Evolutionary conservation across 176 grass and related monocot species (phyloP).

Genomic region (Musa schizocarpa): DNA sequence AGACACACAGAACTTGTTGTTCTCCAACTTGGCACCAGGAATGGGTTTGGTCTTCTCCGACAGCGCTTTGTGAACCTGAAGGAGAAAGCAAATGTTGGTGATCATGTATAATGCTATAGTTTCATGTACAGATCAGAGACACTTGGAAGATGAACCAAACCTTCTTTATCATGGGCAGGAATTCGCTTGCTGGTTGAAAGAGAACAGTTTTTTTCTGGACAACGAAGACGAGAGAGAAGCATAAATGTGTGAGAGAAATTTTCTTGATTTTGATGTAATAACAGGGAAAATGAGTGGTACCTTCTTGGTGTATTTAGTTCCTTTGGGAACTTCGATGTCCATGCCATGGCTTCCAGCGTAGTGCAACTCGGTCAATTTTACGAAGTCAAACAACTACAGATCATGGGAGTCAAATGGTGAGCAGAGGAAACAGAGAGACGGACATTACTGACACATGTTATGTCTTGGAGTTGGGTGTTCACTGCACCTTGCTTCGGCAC

Average conservation of each 20-base stretch:
- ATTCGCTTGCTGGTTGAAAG: conserved; percentile 77
- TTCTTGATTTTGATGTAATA: no score
- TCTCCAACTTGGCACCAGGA: conserved; percentile 80
- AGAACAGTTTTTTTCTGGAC: conserved; percentile 36
- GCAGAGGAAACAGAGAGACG: no score
- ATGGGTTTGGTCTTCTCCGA: conserved; percentile 52
- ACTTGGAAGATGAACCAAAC: conserved; percentile 14
- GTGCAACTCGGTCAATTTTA: conserved; percentile 56
- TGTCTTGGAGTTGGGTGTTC: background rate
- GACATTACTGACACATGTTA: background rate
- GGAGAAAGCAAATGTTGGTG: background rate
- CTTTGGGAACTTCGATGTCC: conserved; percentile 54
- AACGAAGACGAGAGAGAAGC: background rate
- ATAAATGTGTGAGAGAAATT: no score
- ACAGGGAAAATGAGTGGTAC: conserved; percentile 24
- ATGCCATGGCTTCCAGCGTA: conserved; percentile 49
- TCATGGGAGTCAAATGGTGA: background rate
- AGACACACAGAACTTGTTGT: conserved; percentile 94
- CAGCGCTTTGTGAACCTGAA: conserved; percentile 59
- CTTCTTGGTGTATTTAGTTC: conserved; percentile 38
- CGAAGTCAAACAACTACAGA: conserved; percentile 61
- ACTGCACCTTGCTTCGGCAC: conserved; percentile 87
- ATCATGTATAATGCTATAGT: background rate
- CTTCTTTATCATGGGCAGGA: conserved; percentile 73
- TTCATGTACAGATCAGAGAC: background rate